Evolutionary conservation across 164 flowering plant genomes (phyloP).

Genomic region (Cinnamomum micranthum): DNA sequence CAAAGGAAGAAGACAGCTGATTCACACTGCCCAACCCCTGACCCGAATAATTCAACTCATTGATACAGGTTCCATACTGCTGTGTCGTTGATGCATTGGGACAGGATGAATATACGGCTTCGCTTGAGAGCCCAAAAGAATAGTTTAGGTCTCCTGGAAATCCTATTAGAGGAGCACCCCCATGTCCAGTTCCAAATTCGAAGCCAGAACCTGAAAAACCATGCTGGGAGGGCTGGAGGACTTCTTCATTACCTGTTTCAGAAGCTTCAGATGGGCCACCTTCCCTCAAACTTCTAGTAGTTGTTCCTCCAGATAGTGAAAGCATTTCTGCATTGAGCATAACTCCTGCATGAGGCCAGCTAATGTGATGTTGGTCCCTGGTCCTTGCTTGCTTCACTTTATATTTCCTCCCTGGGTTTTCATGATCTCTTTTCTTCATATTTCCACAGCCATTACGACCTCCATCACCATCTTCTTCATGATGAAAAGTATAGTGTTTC

Average conservation of each 20-base stretch:
- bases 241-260: slow-evolving; percentile 11
- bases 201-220: slow-evolving; percentile 9
- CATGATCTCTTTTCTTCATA: slow-evolving; percentile 8
- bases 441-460: slow-evolving; percentile 5
- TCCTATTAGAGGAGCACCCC: slow-evolving; percentile 10
- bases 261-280: slow-evolving; percentile 8
- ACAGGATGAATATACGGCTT: slow-evolving; percentile 19
- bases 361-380: background rate
- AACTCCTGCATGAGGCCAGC: slow-evolving; percentile 7
- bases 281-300: slow-evolving; percentile 8
- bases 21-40: background rate
- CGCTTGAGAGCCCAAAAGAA: slow-evolving; percentile 19
- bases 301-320: slow-evolving; percentile 7
- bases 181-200: slow-evolving; percentile 15
- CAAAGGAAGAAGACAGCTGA: slow-evolving; percentile 9
- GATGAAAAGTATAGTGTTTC: background rate
- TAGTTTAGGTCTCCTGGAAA: slow-evolving; percentile 17
- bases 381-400: slow-evolving; percentile 10
- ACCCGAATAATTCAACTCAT: slow-evolving; percentile 40
- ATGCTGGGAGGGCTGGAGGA: slow-evolving; percentile 6
- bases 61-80: slow-evolving; percentile 46
- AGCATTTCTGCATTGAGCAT: background rate
- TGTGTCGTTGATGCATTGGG: slow-evolving; percentile 33
- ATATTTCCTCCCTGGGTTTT: slow-evolving; percentile 16
- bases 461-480: slow-evolving; percentile 3